Evolutionary conservation across 2,329 filamentous ascomycete genomes (phyloP), one percentile per base, ranked within the genome.

Genomic region (Penicillium concentricum): DNA sequence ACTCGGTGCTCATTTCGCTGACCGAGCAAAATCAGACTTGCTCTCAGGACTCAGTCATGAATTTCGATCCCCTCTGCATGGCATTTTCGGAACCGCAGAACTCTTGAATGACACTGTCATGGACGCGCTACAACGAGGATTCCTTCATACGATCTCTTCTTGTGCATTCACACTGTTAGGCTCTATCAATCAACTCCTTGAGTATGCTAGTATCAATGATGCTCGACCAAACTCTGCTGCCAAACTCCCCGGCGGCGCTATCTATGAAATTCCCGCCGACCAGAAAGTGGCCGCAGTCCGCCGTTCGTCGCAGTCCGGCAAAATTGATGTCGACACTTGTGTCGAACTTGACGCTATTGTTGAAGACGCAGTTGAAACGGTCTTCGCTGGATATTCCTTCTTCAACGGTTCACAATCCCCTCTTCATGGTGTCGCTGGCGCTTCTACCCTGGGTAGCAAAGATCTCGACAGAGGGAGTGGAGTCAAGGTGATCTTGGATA

Each of bases 161-260:
- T 78, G 74, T 47, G 74, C 72, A 1, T 67, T 69, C n/a, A 76
- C 74, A 1, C 58, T 78, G 1, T 64, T 76, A 2, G 74, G 76
- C 32, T 76, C 74, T 0, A 67, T 78, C 16, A 69, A 73, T 32
- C 66, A 72, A 30, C 61, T 74, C 18, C 63, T 72, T 0, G 68
- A 69, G 12, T 64, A 60, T 46, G 58, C 65, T 10, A 63, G 63
- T 26, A 67, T 67, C 18, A 67, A 67, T n/a, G 60, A 61, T 38
- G 41, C 58, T 38, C 51, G 24, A 32, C 30, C 47, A 5, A 55
- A 39, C 18, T 18, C 51, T 18, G 26, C 37, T 12, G 44, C 34
- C 15, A 38, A 38, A 18, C n/a, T 7, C 3, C 24, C 39, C 20
- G 38, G 39, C 30, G 38, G 22, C 3, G 2, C 22, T 12, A 7